A percentile compares a stretch with the other conserved stretches of the same genome.
These are phyloP conservation scores for Trichoderma sp. DNA, from an alignment of 2,329 filamentous ascomycete species.

Conservation along the genomic window DNA sequence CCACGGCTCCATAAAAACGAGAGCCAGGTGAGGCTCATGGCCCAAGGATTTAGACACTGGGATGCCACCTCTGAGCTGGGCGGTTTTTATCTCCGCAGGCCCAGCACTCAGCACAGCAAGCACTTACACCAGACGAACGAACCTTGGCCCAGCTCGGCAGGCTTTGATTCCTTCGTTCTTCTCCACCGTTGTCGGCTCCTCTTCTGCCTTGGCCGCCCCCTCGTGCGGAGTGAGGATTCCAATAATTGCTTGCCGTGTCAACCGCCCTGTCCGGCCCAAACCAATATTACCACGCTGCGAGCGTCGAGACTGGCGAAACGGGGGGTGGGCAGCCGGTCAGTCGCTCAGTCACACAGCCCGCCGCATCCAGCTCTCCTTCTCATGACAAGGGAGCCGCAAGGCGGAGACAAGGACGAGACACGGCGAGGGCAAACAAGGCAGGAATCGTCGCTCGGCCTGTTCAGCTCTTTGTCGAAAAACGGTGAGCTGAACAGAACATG, in stretches of 20 bases:
- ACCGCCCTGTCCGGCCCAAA: background rate
- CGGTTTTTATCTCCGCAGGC: background rate
- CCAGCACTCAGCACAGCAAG: conserved; percentile 5
- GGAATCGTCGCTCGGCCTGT: conserved; percentile 3
- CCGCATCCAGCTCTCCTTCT: background rate
- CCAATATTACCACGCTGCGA: conserved; percentile 8
- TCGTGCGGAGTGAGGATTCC: conserved; percentile 18
- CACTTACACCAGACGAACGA: conserved; percentile 6
- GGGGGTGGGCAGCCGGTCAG: conserved; percentile 1
- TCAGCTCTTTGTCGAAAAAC: conserved; percentile 1
- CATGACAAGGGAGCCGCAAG: conserved; percentile 5
- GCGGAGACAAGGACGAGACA: background rate
- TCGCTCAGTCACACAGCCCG: background rate
- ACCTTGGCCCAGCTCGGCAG: background rate
- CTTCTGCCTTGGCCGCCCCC: conserved; percentile 7
- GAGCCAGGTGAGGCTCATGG: conserved; percentile 2
- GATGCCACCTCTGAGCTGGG: background rate
- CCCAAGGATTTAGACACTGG: background rate
- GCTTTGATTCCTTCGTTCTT: conserved; percentile 8
- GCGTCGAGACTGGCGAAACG: background rate
- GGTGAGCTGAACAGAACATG: conserved; percentile 13
- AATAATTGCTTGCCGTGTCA: conserved; percentile 10
- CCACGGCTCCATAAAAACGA: conserved; percentile 1
- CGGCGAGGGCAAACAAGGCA: background rate
- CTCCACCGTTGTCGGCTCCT: background rate